Conservation (phyloP, 306 rosid species). For the Carpinus viminea region DNA sequence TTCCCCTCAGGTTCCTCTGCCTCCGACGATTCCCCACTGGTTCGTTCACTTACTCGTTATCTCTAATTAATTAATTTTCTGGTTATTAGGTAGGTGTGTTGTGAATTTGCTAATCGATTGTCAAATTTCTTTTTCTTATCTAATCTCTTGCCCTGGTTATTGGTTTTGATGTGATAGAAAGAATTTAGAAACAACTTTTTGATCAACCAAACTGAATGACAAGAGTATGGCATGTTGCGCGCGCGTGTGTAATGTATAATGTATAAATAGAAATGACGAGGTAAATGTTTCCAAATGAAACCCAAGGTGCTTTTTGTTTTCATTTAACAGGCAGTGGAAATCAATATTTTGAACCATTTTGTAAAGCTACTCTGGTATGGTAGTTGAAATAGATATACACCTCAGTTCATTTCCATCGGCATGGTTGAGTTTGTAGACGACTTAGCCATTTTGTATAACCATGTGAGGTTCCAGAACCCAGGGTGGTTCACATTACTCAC, state of each 20-base stretch:
- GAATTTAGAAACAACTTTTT: neutral
- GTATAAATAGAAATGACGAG: no score
- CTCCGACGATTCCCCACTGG: conserved; percentile 32
- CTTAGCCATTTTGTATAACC: no score
- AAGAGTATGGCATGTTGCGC: neutral
- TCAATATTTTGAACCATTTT: no score
- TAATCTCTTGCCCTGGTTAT: neutral
- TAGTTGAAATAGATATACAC: no score
- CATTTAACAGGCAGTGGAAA: no score
- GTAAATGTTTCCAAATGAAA: no score
- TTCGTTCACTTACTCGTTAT: conserved; percentile 35
- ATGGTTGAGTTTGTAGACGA: no score
- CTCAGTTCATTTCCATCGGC: no score
- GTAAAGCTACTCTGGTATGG: no score
- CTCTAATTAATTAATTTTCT: neutral
- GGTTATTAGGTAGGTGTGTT: neutral
- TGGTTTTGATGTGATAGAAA: neutral
- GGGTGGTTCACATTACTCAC: no score
- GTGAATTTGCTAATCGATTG: neutral
- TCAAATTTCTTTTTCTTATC: conserved; percentile 3
- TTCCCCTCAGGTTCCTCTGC: conserved; percentile 31
- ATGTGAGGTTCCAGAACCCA: no score
- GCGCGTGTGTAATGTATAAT: neutral
- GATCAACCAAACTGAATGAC: neutral
- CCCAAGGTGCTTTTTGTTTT: no score